Percentiles rank a stretch among this genome's conserved stretches.
These are phyloP conservation scores for Dictyostelium intermedium DNA, from an alignment of 78 protist genomes.

Conservation along the genomic window DNA sequence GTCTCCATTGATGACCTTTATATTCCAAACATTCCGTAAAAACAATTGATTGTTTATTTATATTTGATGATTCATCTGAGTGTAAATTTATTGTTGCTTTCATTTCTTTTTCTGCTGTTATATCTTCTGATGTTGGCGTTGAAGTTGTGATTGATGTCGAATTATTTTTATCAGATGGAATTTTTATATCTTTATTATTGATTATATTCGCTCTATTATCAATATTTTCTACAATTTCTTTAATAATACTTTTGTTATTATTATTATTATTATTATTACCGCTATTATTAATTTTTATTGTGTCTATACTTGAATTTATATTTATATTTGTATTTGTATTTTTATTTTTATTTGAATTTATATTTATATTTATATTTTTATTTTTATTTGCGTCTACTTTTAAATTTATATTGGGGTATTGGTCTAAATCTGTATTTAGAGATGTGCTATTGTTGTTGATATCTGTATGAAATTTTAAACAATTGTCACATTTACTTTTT, in stretches of 20 bases:
- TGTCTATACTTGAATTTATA: not conserved
- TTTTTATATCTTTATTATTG: not conserved
- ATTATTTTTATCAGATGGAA: not conserved
- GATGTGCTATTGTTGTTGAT: not conserved
- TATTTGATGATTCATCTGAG: not conserved
- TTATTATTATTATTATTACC: not conserved
- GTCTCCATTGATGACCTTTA: conserved; percentile 62
- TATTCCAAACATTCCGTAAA: conserved; percentile 10
- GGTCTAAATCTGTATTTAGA: not conserved
- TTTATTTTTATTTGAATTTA: not conserved
- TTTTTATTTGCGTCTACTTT: not conserved
- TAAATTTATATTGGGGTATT: not conserved
- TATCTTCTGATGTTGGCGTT: not conserved
- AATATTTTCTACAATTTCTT: not conserved
- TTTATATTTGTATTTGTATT: not conserved
- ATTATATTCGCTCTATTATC: not conserved
- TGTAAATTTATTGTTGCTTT: not conserved
- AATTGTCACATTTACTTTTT: conserved; percentile 21
- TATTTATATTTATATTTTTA: not conserved
- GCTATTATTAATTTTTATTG: not conserved
- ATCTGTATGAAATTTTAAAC: conserved; percentile 6
- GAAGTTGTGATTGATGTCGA: not conserved
- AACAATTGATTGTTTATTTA: not conserved
- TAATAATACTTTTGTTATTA: not conserved
- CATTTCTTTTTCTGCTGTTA: not conserved